Evolutionary conservation across 257 asterid species (phyloP).

Genomic region (Jasminum sambac): DNA sequence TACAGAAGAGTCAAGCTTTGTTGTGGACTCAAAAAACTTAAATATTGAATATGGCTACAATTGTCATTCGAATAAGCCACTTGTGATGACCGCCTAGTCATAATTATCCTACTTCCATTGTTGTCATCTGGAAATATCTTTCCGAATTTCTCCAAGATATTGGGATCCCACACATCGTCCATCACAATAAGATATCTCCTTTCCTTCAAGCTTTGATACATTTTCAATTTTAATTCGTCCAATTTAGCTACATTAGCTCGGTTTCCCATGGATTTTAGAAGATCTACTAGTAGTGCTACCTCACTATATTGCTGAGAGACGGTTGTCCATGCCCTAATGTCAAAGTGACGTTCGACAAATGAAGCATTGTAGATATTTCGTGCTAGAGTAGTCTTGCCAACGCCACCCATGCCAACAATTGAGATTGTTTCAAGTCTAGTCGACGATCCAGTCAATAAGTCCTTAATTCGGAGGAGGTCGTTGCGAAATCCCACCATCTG

Average conservation of each 20-base stretch:
- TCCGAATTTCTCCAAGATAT: not conserved
- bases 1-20: not conserved
- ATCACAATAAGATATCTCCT: conserved; percentile 13
- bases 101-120: conserved; percentile 15
- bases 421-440: not conserved
- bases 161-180: conserved; percentile 34
- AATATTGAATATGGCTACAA: not conserved
- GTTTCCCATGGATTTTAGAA: not conserved
- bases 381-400: conserved; percentile 27
- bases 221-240: conserved; percentile 12
- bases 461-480: not conserved
- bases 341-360: not conserved
- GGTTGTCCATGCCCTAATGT: conserved; percentile 6
- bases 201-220: conserved; percentile 20
- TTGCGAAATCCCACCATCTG: not conserved
- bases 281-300: not conserved
- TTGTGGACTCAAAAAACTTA: conserved; percentile 19
- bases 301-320: conserved; percentile 12
- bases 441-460: not conserved
- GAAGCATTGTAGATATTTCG: conserved; percentile 2
- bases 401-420: conserved; percentile 28
- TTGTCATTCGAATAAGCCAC: not conserved
- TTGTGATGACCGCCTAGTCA: conserved; percentile 24
- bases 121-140: not conserved
- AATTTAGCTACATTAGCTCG: no score